Evolutionary conservation across 1,284 basidiomycete species (phyloP).

Genomic region (Rhodotorula mucilaginosa): DNA sequence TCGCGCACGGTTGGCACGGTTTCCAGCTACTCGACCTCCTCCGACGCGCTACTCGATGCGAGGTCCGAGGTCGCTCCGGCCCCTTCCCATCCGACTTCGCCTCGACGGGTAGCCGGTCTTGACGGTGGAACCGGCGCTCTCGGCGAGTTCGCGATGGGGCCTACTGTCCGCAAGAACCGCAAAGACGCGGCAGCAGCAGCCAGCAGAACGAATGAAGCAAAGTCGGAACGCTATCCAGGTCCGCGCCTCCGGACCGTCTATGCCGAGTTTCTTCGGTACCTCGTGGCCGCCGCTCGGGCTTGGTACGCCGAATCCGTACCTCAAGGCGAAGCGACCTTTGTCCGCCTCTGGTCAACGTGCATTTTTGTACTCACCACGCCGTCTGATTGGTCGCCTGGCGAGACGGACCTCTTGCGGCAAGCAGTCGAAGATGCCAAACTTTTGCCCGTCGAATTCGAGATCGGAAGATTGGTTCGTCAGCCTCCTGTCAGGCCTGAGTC

Average conservation of each 20-base stretch:
- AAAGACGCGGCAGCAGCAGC: not conserved
- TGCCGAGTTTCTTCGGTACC: conserved; percentile 2
- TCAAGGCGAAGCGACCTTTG: conserved; percentile 17
- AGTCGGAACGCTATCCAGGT: conserved; percentile 4
- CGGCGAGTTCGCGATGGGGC: not conserved
- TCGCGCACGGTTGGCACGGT: not conserved
- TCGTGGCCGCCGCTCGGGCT: conserved; percentile 10
- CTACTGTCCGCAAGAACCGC: not conserved
- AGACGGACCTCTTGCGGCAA: conserved; percentile 10
- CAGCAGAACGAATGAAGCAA: not conserved
- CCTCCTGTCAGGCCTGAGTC: no score
- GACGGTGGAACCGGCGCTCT: conserved; percentile 6
- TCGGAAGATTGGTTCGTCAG: conserved; percentile 8
- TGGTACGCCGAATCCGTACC: conserved; percentile 16
- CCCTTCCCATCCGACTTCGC: not conserved
- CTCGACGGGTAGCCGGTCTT: not conserved
- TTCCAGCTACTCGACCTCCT: not conserved
- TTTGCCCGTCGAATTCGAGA: not conserved
- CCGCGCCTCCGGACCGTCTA: conserved; percentile 21
- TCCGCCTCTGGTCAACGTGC: conserved; percentile 8
- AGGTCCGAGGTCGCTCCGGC: not conserved
- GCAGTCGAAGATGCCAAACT: conserved; percentile 12
- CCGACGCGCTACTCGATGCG: conserved; percentile 13
- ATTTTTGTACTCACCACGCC: conserved; percentile 20
- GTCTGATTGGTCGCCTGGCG: conserved; percentile 1